A percentile compares a stretch with the other conserved stretches of the same genome.
phyloP scores from a whole-genome alignment of 2,329 filamentous ascomycete genomes.

The Aphanoascus verrucosus region DNA sequence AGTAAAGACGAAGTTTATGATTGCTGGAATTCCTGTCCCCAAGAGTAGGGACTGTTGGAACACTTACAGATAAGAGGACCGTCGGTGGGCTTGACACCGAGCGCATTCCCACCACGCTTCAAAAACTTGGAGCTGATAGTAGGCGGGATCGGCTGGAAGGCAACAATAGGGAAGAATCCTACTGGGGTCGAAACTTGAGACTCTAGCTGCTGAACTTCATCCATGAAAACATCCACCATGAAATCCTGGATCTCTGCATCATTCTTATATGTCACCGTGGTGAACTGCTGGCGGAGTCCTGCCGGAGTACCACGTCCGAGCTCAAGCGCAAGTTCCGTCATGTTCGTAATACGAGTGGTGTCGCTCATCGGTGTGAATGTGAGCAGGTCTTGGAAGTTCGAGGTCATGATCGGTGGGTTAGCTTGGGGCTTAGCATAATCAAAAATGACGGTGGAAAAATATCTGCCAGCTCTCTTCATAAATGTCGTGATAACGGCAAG shows the following conservation, averaged over 20 bases:
- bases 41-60: background rate
- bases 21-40: background rate
- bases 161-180: conserved; percentile 16
- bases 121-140: conserved; percentile 13
- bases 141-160: conserved; percentile 21
- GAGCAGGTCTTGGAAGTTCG: conserved; percentile 9
- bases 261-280: conserved; percentile 9
- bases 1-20: background rate
- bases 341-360: conserved; percentile 4
- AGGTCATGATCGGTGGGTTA: conserved; percentile 27
- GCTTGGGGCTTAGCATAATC: conserved; percentile 19
- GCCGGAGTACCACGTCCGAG: background rate
- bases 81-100: conserved; percentile 19
- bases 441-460: conserved; percentile 25
- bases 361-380: background rate
- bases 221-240: conserved; percentile 7
- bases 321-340: background rate
- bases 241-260: background rate
- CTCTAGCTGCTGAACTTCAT: conserved; percentile 6
- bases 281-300: conserved; percentile 10
- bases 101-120: conserved; percentile 22
- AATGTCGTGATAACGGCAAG: conserved; percentile 26
- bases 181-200: background rate
- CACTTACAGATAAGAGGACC: conserved; percentile 14
- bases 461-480: conserved; percentile 24